Conservation (phyloP, 176 grass and related monocot species). For the Metroxylon sagu region DNA sequence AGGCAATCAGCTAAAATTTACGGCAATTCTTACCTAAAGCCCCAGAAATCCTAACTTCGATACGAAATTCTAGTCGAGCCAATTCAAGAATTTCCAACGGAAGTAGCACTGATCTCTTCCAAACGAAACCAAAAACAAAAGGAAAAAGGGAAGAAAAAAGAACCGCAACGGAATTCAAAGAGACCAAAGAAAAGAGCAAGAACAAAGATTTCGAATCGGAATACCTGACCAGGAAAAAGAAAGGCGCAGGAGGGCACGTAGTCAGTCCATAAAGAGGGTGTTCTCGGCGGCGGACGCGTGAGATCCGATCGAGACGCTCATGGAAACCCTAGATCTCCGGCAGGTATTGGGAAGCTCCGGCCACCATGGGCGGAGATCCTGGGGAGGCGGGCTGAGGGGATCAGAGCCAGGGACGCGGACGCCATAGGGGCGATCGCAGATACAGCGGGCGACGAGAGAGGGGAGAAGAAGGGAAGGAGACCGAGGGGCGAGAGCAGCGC, state of each 20-base stretch:
- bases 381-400: constrained; percentile 45
- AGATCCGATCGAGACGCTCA: constrained; percentile 48
- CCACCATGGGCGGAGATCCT: constrained; percentile 8
- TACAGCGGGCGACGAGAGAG: constrained; percentile 3
- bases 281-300: constrained; percentile 35
- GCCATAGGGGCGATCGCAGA: constrained; percentile 19
- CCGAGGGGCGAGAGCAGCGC: not conserved
- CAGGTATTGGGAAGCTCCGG: constrained; percentile 14
- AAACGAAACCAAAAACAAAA: no score
- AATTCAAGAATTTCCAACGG: no score
- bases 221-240: constrained; percentile 90
- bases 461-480: constrained; percentile 14
- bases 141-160: no score
- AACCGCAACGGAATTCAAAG: not conserved
- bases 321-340: constrained; percentile 51
- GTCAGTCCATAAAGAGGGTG: constrained; percentile 54
- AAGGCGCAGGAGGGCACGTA: constrained; percentile 69
- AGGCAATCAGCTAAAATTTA: no score
- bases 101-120: no score
- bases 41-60: no score
- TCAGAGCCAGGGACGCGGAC: constrained; percentile 53
- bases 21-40: no score
- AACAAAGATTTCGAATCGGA: not conserved
- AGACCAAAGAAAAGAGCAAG: not conserved
- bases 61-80: no score